Evolutionary conservation across 2,329 filamentous ascomycete species (phyloP).

Genomic region (Rhytidhysteron rufulum): DNA sequence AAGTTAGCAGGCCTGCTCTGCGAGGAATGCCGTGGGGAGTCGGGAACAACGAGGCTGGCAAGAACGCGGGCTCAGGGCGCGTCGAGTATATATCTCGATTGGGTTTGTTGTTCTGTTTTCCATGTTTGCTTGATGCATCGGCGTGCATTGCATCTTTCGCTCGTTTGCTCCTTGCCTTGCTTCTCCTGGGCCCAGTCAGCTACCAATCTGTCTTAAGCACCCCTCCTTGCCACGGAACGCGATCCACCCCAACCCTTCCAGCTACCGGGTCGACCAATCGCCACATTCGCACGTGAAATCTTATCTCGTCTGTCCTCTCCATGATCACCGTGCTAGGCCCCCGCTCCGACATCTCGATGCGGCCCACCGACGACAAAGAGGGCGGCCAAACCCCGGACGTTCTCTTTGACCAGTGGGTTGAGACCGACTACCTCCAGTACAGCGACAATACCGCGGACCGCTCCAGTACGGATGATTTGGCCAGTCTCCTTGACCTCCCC

Average conservation of each 20-base stretch:
- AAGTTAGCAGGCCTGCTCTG: conserved; percentile 25
- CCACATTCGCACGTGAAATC: conserved; percentile 19
- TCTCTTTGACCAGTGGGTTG: conserved; percentile 62
- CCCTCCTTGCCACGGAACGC: conserved; percentile 10
- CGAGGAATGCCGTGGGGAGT: conserved; percentile 27
- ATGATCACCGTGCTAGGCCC: conserved; percentile 24
- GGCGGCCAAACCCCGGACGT: conserved; percentile 51
- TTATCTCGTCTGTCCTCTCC: too few relatives aligned
- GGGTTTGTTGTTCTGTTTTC: conserved; percentile 27
- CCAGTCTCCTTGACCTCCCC: conserved; percentile 50
- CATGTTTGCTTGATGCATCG: conserved; percentile 28
- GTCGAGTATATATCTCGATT: conserved; percentile 34
- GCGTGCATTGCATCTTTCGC: conserved; percentile 13
- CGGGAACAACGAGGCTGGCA: conserved; percentile 29
- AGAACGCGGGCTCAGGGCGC: conserved; percentile 21
- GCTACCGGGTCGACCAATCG: conserved; percentile 13
- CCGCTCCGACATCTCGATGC: conserved; percentile 34
- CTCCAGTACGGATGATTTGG: conserved; percentile 47
- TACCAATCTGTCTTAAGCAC: conserved; percentile 8
- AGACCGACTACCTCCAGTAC: conserved; percentile 52
- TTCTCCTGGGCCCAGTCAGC: too few relatives aligned
- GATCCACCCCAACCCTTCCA: conserved; percentile 13
- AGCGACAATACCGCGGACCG: conserved; percentile 47
- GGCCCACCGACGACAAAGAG: conserved; percentile 49
- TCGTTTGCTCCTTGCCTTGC: conserved; percentile 14